A percentile compares a stretch with the other conserved stretches of the same genome.
Conservation (phyloP, 2,329 filamentous ascomycete species). For the Aspergillus clavatus region DNA sequence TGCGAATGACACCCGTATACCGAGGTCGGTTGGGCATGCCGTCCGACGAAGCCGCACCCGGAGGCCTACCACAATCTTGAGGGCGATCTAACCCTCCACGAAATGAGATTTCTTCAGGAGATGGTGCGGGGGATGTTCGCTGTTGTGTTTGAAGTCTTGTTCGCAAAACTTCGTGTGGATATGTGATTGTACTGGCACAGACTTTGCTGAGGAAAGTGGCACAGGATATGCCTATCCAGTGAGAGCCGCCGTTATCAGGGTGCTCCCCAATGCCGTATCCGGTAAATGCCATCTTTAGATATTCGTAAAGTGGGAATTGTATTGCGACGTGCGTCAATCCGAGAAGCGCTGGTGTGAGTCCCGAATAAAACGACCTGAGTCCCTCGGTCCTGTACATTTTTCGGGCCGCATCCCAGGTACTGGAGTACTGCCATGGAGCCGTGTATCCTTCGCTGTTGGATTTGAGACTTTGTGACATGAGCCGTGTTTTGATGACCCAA, state of each 20-base stretch:
- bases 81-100: slow-evolving; percentile 35
- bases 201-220: slow-evolving; percentile 94
- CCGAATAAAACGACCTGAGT: slow-evolving; percentile 87
- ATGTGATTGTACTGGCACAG: slow-evolving; percentile 88
- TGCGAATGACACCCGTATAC: slow-evolving; percentile 76
- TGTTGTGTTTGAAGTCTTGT: slow-evolving; percentile 93
- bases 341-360: slow-evolving; percentile 83
- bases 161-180: slow-evolving; percentile 93
- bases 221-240: slow-evolving; percentile 78
- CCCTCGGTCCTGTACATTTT: slow-evolving; percentile 96
- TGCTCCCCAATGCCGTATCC: slow-evolving; percentile 80
- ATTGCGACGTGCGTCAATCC: slow-evolving; percentile 94
- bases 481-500: slow-evolving; percentile 97
- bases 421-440: slow-evolving; percentile 77
- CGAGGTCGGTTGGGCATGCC: slow-evolving; percentile 52
- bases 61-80: slow-evolving; percentile 44
- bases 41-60: slow-evolving; percentile 47
- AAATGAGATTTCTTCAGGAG: slow-evolving; percentile 51
- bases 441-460: slow-evolving; percentile 49
- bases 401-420: slow-evolving; percentile 81
- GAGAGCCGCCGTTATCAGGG: slow-evolving; percentile 56
- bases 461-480: slow-evolving; percentile 81
- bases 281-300: slow-evolving; percentile 83
- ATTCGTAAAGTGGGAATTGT: slow-evolving; percentile 95
- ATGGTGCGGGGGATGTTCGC: slow-evolving; percentile 49